A percentile compares a stretch with the other conserved stretches of the same genome.
Evolutionary conservation across 129 eudicot species (phyloP).

Genomic region (Helichrysum umbraculigerum): DNA sequence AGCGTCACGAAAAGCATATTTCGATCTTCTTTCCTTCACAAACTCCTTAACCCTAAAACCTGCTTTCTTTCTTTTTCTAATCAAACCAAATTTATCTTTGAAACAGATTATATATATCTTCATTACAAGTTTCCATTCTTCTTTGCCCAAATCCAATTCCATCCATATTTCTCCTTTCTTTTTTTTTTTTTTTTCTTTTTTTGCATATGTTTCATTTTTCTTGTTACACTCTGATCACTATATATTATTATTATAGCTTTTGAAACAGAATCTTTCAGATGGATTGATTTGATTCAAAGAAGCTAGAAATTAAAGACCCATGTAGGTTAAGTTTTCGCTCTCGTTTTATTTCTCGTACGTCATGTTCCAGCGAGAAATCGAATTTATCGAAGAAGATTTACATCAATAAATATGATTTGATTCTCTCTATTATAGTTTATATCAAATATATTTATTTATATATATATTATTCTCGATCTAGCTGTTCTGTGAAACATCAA

Average conservation of each 20-base stretch:
- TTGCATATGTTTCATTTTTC: too few species aligned
- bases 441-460: too few species aligned
- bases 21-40: constrained; percentile 24
- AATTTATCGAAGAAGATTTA: constrained; percentile 7
- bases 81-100: constrained; percentile 12
- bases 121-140: too few species aligned
- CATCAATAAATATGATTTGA: constrained; percentile 30
- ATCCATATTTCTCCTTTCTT: too few species aligned
- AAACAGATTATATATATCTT: not conserved
- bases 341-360: constrained; percentile 10
- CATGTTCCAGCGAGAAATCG: not conserved
- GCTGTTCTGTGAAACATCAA: constrained; percentile 20
- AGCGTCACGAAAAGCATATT: constrained; percentile 18
- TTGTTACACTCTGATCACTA: constrained; percentile 7
- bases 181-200: too few species aligned
- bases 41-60: constrained; percentile 3
- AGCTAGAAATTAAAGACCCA: constrained; percentile 9
- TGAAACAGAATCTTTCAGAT: constrained; percentile 18
- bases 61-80: constrained; percentile 18
- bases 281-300: constrained; percentile 33
- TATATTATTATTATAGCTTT: not conserved
- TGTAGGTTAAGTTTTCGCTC: constrained; percentile 8
- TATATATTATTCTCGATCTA: constrained; percentile 1
- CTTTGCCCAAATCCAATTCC: too few species aligned
- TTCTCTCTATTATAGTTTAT: not conserved